Conservation (phyloP, 2,329 filamentous ascomycete species). For the Zymoseptoria ardabiliae region DNA sequence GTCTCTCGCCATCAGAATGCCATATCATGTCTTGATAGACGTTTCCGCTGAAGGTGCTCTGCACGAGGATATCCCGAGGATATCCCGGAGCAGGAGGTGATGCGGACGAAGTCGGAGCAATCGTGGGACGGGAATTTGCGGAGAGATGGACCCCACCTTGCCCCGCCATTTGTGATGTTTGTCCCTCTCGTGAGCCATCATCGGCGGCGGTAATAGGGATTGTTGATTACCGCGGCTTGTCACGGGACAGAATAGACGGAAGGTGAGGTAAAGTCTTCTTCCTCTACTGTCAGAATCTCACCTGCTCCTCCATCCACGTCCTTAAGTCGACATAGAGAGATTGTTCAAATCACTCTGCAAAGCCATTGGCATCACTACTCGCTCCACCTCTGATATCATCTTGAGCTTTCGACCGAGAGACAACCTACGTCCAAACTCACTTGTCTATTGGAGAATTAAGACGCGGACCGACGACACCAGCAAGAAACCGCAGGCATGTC, state of each 20-base stretch:
- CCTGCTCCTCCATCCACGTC: background rate
- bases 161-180: background rate
- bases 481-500: background rate
- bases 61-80: too few species aligned
- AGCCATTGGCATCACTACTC: background rate
- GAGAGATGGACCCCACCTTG: background rate
- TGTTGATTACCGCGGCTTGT: background rate
- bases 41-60: background rate
- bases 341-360: background rate
- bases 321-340: background rate
- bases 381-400: slow-evolving; percentile 26
- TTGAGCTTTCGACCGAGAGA: slow-evolving; percentile 9
- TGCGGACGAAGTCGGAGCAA: background rate
- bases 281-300: background rate
- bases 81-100: background rate
- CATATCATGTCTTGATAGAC: background rate
- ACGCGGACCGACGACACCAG: background rate
- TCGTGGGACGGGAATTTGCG: background rate
- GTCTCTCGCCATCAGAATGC: background rate
- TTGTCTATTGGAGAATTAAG: background rate
- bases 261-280: slow-evolving; percentile 10
- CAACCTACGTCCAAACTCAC: slow-evolving; percentile 1
- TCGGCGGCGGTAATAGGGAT: background rate
- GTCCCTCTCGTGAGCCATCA: background rate
- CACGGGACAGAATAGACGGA: slow-evolving; percentile 1